Base-by-base conservation (phyloP, 495 filamentous ascomycete species). In the Barbatosphaeria neglecta region DNA sequence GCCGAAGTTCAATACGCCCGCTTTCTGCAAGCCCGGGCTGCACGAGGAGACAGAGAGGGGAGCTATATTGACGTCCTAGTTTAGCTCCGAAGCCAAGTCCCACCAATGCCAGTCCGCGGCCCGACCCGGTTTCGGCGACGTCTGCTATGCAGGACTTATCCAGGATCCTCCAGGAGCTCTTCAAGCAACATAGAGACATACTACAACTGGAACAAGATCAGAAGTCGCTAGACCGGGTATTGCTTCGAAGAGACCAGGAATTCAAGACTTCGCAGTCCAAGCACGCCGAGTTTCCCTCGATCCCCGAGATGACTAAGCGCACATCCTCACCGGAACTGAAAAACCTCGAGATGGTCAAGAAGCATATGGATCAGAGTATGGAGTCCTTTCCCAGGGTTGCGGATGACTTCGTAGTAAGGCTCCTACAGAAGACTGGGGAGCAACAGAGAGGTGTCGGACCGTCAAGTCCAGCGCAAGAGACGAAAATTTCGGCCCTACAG, bases 231-330 rank as follows among this genome's bases (percentile, higher is more conserved):
- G 52, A 56, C 1, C 55, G 51, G 28, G 44, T 41, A 15, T 13
- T 48, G 19, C 40, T 28, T 5, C 31, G 45, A 16, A 52, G 57
- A 37, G 40, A 53, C 17, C 42, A 24, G 0, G 60, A 64, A 23
- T 57, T 57, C 41, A 41, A 62, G 5, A 58, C 41, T 22, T 44
- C 53, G 0, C 48, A 33, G 37, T 28, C 37, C 1, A 62, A 56
- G 24, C 50, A 54, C 46, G 49, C 48, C n/a, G 58, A 60, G 4
- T 62, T 63, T 20, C 56, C 60, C 11, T 60, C 58, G 5, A 18
- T 62, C 0, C 50, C 56, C 0, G 62, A 65, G 33, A 40, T 65
- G 6, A 58, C 60, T 22, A 57, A 52, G 10, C 51, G 19, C 10
- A 50, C 43, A 47, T 46, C 28, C 22, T 38, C n/a, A 9, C 18